Percentiles rank a stretch among this genome's conserved stretches.
Evolutionary conservation across 495 filamentous ascomycete species (phyloP).

Genomic region (Glarea lozoyensis): DNA sequence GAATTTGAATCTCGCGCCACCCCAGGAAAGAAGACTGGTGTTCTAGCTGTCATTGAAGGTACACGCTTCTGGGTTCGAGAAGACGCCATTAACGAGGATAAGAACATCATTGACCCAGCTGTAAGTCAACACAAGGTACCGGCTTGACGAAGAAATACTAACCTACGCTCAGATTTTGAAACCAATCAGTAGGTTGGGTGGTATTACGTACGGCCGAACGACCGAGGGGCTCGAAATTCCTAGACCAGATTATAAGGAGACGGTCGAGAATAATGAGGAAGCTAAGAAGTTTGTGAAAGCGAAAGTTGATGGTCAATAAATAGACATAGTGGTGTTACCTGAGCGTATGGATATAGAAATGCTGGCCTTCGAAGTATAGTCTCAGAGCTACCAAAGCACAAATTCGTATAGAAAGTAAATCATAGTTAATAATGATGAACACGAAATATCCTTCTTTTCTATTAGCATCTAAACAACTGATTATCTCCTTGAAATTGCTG

Average conservation of each 20-base stretch:
- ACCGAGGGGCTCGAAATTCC: conserved; percentile 70
- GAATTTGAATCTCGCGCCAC: conserved; percentile 64
- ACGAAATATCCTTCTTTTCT: too few species aligned
- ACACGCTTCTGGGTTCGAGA: conserved; percentile 82
- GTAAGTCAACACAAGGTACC: conserved; percentile 15
- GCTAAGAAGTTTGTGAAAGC: conserved; percentile 33
- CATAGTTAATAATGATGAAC: too few species aligned
- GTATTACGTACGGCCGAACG: conserved; percentile 69
- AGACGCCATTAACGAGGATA: conserved; percentile 75
- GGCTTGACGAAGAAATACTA: conserved; percentile 8
- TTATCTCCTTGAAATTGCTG: too few species aligned
- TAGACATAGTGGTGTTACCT: not conserved
- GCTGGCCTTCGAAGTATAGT: too few species aligned
- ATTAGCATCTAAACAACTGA: too few species aligned
- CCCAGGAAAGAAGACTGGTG: conserved; percentile 64
- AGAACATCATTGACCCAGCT: conserved; percentile 59
- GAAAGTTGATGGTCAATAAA: conserved; percentile 29
- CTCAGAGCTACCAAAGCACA: too few species aligned
- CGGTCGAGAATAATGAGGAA: conserved; percentile 35
- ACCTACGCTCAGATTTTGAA: conserved; percentile 38
- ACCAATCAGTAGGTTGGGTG: conserved; percentile 73
- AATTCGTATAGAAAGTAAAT: too few species aligned
- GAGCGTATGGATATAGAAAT: too few species aligned
- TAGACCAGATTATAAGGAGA: conserved; percentile 55
- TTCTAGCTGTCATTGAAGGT: conserved; percentile 74